Base-by-base conservation (phyloP, 176 grass and related monocot species). In the Typha latifolia region DNA sequence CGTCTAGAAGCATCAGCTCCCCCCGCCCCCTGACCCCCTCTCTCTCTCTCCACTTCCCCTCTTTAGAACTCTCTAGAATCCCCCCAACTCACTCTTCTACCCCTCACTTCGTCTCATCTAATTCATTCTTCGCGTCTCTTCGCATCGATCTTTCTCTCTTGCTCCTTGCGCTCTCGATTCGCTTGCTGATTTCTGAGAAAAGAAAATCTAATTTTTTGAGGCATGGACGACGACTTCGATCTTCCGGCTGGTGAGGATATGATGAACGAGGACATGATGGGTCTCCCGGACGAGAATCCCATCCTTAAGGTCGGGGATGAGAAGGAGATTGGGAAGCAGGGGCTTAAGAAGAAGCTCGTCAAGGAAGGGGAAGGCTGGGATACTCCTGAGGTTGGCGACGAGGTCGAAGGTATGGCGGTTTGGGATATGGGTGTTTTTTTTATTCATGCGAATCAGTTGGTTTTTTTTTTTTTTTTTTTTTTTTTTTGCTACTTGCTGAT, bases 301-400 rank as follows among this genome's bases (percentile, higher is more conserved):
- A 49, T 22, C 49, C 3, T 89, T 51, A 84, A 96, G 80, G 88
- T 72, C 32, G 93, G 93, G 16, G 88, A 96, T 67, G 93, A 96
- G 88, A 91, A 96, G 85, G 93, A 96, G 88, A 63, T 96, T 62
- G 88, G 93, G 50, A 91, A 91, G 62, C 68, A 89, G 78, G 93
- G 93, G 23, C 86, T 96, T 15, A 96, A 82, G 85, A 96, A 96
- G 88, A 96, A 86, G 78, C 88, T 96, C 61, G 64, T 96, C 34
- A 96, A 91, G 78, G 88, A 84, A 66, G 88, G 93, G 0, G 82
- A 89, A 26, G 82, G 85, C 1, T 91, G 93, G 93, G 88, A 91
- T 16, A 78, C 69, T 14, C 88, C 93, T 47, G 93, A 91, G 81
- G 83, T 86, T 64, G 92, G 92, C 74, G 92, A 96, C 70, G 92